Percentiles rank a stretch among this genome's conserved stretches.
These are phyloP conservation scores for Rhodotorula kratochvilovae DNA, from an alignment of 768 basidiomycete species.

Conservation along the genomic window DNA sequence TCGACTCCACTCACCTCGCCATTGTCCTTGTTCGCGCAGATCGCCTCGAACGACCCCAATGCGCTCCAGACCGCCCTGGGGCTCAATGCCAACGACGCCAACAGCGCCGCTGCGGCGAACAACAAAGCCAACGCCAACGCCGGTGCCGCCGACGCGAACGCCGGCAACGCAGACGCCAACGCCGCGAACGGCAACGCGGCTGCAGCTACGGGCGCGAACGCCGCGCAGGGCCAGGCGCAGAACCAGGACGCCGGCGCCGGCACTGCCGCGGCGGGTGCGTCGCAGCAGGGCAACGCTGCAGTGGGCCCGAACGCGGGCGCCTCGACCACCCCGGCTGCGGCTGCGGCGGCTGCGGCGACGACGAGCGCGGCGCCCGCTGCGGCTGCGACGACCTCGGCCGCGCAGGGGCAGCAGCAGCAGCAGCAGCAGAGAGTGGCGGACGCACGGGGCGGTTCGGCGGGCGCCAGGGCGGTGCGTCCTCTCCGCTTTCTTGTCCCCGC, in stretches of 20 bases:
- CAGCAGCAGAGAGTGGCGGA: neutral
- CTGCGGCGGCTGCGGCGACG: neutral
- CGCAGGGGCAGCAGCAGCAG: neutral
- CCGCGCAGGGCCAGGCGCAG: neutral
- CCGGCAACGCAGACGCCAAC: neutral
- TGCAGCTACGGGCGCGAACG: neutral
- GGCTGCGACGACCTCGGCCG: neutral
- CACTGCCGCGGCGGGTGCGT: neutral
- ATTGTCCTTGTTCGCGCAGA: neutral
- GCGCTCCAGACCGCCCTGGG: neutral
- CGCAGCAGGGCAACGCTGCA: neutral
- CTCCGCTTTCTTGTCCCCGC: neutral
- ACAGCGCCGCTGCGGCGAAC: neutral
- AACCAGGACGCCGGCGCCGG: neutral
- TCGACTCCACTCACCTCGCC: too few relatives aligned
- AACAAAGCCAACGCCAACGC: neutral
- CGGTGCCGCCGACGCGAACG: neutral
- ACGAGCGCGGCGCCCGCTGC: neutral
- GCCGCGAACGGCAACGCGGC: neutral
- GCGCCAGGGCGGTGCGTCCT: neutral
- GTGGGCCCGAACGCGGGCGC: neutral
- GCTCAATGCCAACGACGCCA: neutral
- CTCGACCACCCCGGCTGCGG: neutral
- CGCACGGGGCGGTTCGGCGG: neutral
- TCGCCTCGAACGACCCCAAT: conserved; percentile 8